Evolutionary conservation across 305 asterid species (phyloP).

Genomic region (Nicotiana rustica): DNA sequence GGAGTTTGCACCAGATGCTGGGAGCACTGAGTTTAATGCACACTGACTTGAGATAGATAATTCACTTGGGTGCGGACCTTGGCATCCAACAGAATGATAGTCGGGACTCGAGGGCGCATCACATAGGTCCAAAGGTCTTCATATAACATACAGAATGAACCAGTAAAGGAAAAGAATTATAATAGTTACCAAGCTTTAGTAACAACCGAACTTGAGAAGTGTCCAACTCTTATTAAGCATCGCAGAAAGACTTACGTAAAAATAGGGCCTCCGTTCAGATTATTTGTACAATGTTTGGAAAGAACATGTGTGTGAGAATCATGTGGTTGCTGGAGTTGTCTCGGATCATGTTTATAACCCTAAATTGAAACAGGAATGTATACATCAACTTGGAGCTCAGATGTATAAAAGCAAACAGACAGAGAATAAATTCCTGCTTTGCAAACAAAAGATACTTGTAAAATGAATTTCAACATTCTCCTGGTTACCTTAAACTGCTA

Average conservation of each 20-base stretch:
- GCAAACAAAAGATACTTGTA: background rate
- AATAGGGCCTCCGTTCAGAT: conserved; percentile 65
- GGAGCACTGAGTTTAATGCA: conserved; percentile 52
- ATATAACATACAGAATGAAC: conserved; percentile 29
- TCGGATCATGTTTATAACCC: conserved; percentile 69
- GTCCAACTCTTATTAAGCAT: conserved; percentile 23
- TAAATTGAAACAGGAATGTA: conserved; percentile 32
- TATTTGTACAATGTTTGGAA: conserved; percentile 74
- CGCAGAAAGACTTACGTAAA: conserved; percentile 66
- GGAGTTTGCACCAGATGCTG: conserved; percentile 60
- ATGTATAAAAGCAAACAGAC: conserved; percentile 35
- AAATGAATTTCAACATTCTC: conserved; percentile 15
- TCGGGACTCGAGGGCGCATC: conserved; percentile 64
- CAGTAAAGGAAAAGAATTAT: conserved; percentile 21
- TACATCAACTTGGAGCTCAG: conserved; percentile 35
- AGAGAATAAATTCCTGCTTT: conserved; percentile 26
- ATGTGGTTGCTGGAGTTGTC: conserved; percentile 79
- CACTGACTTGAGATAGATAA: conserved; percentile 63
- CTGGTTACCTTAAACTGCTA: background rate
- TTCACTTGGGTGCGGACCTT: conserved; percentile 65
- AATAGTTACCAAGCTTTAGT: conserved; percentile 5
- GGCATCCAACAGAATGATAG: conserved; percentile 64
- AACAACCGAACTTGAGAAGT: conserved; percentile 10
- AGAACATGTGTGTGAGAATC: conserved; percentile 72
- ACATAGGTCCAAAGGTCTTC: conserved; percentile 86